Evolutionary conservation across 2,329 filamentous ascomycete species (phyloP), one percentile per base, ranked within the genome.

Genomic region (Delphinella strobiligena): DNA sequence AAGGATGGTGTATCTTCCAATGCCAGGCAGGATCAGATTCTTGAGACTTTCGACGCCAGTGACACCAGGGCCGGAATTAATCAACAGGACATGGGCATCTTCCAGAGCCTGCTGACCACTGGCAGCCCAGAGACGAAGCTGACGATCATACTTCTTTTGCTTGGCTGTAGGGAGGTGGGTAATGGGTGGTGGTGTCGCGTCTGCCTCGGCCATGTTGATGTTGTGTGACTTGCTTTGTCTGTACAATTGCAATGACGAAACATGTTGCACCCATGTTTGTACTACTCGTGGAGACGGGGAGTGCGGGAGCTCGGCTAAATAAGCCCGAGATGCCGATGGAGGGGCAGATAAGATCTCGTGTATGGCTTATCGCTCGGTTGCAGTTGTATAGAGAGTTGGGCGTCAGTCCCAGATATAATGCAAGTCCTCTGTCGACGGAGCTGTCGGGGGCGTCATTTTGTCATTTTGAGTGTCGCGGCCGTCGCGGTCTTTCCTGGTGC

Each of bases 101-200:
- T 98, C 93, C 2, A 98, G 71, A 12, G 88, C 89, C 49, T 81
- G 74, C 59, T 98, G 91, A 14, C 91, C 91, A 37, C 77, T 85
- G 31, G 89, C 87, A 45, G 88, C 93, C 91, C 91, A 98, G 11
- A 98, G 68, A 38, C 93, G 81, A 31, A 98, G 77, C 62, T 98
- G 91, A 38, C 91, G 79, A 60, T 98, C 91, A 64, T 98, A 98
- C 56, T 85, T 93, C 42, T 50, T 67, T 58, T 80, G 71, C 55
- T 78, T 78, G 31, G 74, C 72, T 10, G 71, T 72, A 27, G 73
- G 74, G 2, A 59, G 44, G 27, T 66, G 70, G 40, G 68, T 64
- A 3, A 70, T 54, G 12, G 61, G 55, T 18, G 68, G 65, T 18
- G 66, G 66, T 11, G 61, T 63, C 34, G 51, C 44, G 9, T 40